Base-by-base conservation (phyloP, 805 yeast genomes). In the Kuraishia ogatae region DNA sequence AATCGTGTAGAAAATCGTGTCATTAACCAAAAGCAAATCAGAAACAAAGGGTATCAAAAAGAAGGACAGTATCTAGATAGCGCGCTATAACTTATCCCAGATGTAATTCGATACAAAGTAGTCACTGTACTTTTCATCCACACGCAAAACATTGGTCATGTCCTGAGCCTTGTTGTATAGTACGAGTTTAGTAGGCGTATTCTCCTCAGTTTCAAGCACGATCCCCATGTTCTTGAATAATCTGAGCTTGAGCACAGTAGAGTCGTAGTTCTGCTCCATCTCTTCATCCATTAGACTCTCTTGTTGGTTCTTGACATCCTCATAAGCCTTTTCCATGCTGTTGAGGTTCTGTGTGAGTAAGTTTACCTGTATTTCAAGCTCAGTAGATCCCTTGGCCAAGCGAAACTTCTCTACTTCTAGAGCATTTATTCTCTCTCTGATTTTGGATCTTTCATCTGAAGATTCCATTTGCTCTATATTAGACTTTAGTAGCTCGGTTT, bases 81-180 rank as follows among this genome's bases (percentile, higher is more conserved):
- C 43, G 43, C 6, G 43, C 15, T 35, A 76, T 59, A 81, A 60
- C 54, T 79, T 77, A 58, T 87, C 94, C 96, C 96, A 89, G 35
- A 89, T 79, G 64, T 81, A 85, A 63, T 89, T 88, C 15, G 89
- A 79, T 29, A 87, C 78, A 66, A 87, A 88, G 62, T 77, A 85
- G 56, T 83, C 84, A 61, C 87, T 81, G 58, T 83, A 81, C 56
- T 81, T 78, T 52, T 69, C 73, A 24, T 75, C 78, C 35, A 83
- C 76, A 26, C 80, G 77, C 53, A 86, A 67, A 8, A 80, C 71
- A 60, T 78, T 80, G 1, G 82, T 69, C 26, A 72, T 65, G 51
- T 78, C 78, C 26, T 68, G 68, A n/a, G 66, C 66, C 54, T 75
- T 76, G 62, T 80, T 81, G 56, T 77, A 71, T 2, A 84, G 77